Percentiles rank a stretch among this genome's conserved stretches.
Evolutionary conservation across 176 grass and related monocot species (phyloP).

Genomic region (Elaeis guineensis): DNA sequence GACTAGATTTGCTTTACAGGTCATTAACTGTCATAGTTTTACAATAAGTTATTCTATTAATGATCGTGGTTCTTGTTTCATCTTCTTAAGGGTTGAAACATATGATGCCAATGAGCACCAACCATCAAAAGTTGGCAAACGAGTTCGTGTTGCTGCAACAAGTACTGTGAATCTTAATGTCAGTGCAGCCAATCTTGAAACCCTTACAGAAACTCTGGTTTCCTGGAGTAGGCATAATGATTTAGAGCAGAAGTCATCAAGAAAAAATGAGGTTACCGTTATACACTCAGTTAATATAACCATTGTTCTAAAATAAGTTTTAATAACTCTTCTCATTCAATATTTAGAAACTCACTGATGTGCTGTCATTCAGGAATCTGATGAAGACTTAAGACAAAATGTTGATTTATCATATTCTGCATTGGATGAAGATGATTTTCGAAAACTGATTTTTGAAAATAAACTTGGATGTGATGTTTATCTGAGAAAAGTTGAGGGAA

Average conservation of each 20-base stretch:
- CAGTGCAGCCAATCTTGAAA: slow-evolving; percentile 83
- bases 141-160: slow-evolving; percentile 75
- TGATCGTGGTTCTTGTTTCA: slow-evolving; percentile 13
- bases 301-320: slow-evolving; percentile 1
- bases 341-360: not conserved
- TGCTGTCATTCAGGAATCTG: slow-evolving; percentile 35
- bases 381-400: slow-evolving; percentile 30
- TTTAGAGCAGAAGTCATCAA: slow-evolving; percentile 60
- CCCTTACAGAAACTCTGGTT: slow-evolving; percentile 75
- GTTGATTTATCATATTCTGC: slow-evolving; percentile 50
- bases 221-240: slow-evolving; percentile 87
- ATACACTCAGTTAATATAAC: not conserved
- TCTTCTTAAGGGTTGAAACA: slow-evolving; percentile 77
- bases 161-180: slow-evolving; percentile 72
- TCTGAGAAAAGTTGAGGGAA: slow-evolving; percentile 65
- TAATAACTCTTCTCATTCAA: slow-evolving; percentile 5
- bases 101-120: slow-evolving; percentile 68
- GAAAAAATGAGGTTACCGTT: slow-evolving; percentile 63
- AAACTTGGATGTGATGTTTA: slow-evolving; percentile 93
- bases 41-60: no score
- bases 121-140: slow-evolving; percentile 72
- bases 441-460: slow-evolving; percentile 83
- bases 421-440: slow-evolving; percentile 85
- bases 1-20: no score
- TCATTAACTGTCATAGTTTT: no score